A percentile compares a stretch with the other conserved stretches of the same genome.
These are phyloP conservation scores for Kuraishia piskuri DNA, from an alignment of 805 yeast genomes.

Conservation along the genomic window DNA sequence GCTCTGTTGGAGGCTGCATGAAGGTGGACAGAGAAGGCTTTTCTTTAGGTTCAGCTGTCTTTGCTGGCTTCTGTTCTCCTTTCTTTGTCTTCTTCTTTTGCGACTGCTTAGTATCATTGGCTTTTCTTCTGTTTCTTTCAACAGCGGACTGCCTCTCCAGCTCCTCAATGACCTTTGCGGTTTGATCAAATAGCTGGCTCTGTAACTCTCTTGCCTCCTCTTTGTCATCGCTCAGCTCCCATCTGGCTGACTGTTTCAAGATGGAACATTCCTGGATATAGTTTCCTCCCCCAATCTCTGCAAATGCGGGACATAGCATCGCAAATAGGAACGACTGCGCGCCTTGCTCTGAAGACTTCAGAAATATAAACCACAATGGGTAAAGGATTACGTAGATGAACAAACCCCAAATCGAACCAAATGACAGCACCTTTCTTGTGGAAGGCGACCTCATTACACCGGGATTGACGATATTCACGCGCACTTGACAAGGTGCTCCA, in stretches of 20 bases:
- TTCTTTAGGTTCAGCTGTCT: not conserved
- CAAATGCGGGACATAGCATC: constrained; percentile 62
- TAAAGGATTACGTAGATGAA: constrained; percentile 53
- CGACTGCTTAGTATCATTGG: not conserved
- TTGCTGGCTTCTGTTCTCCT: not conserved
- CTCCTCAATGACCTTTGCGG: constrained; percentile 45
- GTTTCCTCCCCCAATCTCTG: constrained; percentile 53
- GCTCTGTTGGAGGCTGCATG: not conserved
- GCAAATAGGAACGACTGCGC: constrained; percentile 71
- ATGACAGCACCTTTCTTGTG: constrained; percentile 65
- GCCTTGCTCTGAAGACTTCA: constrained; percentile 72
- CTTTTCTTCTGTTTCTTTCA: not conserved
- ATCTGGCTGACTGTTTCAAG: constrained; percentile 40
- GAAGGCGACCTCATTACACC: constrained; percentile 88
- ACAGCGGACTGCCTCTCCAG: constrained; percentile 65
- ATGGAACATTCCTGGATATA: constrained; percentile 66
- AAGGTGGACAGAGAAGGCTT: not conserved
- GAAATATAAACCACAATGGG: constrained; percentile 77
- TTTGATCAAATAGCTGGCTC: constrained; percentile 47
- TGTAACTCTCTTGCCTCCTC: constrained; percentile 35
- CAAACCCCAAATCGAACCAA: constrained; percentile 60
- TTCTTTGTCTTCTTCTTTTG: not conserved
- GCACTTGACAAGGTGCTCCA: constrained; percentile 59
- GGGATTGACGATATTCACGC: constrained; percentile 76
- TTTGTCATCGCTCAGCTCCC: constrained; percentile 49